Percentiles rank a stretch among this genome's conserved stretches.
phyloP scores from a whole-genome alignment of 352 stramenopile species.

The Phytopythium boreale region DNA sequence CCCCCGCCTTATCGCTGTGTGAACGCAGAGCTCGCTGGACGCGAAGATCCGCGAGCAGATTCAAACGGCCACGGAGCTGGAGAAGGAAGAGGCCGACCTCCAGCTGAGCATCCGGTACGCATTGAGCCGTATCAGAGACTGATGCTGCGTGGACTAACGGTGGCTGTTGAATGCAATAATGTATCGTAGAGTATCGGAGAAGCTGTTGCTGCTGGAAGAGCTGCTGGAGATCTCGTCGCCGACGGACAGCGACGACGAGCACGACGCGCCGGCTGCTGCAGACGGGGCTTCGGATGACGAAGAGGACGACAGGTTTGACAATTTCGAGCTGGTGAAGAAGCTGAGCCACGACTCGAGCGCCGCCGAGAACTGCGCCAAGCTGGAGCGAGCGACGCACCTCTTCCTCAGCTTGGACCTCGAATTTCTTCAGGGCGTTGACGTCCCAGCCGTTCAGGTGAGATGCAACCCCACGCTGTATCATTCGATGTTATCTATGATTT shows the following conservation, averaged over 20 bases:
- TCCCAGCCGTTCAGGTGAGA: conserved; percentile 62
- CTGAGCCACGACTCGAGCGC: conserved; percentile 28
- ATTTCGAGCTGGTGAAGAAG: conserved; percentile 60
- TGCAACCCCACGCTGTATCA: neutral
- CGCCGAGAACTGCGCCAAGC: conserved; percentile 57
- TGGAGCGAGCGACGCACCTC: conserved; percentile 72
- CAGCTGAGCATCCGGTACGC: conserved; percentile 53
- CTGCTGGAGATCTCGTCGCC: conserved; percentile 62
- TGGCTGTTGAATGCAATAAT: neutral
- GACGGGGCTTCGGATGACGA: conserved; percentile 19
- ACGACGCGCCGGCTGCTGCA: neutral
- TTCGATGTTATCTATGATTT: neutral
- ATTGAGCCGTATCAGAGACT: neutral
- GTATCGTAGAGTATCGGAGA: conserved; percentile 75
- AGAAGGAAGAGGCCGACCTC: conserved; percentile 45
- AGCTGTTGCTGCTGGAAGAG: conserved; percentile 70
- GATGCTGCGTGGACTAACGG: neutral
- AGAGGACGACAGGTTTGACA: conserved; percentile 66
- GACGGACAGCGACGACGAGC: conserved; percentile 24
- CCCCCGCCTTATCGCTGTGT: neutral
- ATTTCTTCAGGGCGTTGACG: conserved; percentile 66
- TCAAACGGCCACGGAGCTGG: conserved; percentile 38
- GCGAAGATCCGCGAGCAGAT: conserved; percentile 51
- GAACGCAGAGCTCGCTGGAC: conserved; percentile 37
- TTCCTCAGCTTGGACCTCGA: conserved; percentile 78